These are phyloP conservation scores for Endocladia muricata DNA, from an alignment of 31 red algal genomes.

Conservation along the genomic window DNA sequence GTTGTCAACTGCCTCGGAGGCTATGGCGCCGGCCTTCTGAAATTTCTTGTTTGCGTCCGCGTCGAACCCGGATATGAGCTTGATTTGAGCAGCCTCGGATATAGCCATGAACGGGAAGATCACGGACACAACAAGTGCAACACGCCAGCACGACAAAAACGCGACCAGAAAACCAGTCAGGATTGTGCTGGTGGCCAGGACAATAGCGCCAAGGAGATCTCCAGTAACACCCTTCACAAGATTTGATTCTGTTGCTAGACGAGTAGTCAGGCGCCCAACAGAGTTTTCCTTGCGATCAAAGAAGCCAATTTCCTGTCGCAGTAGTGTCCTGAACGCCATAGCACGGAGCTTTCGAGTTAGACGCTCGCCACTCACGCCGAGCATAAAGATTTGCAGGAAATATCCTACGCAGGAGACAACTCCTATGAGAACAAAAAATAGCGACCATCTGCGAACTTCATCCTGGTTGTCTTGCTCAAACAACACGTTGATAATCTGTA, in stretches of 20 bases:
- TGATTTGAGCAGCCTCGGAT: constrained; percentile 31
- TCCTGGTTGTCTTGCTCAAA: neutral
- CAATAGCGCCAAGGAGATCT: constrained; percentile 37
- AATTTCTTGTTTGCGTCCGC: constrained; percentile 34
- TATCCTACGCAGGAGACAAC: constrained; percentile 6
- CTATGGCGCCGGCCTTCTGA: constrained; percentile 45
- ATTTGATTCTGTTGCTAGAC: constrained; percentile 56
- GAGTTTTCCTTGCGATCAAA: constrained; percentile 64
- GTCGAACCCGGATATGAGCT: constrained; percentile 40
- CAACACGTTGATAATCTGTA: constrained; percentile 46
- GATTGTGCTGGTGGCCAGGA: constrained; percentile 28
- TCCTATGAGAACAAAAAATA: constrained; percentile 35
- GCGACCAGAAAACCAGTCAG: constrained; percentile 42
- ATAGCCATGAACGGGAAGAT: constrained; percentile 50
- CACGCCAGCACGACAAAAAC: constrained; percentile 46
- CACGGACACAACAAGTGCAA: constrained; percentile 42
- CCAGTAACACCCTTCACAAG: constrained; percentile 53
- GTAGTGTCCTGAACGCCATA: constrained; percentile 37
- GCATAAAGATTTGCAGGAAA: constrained; percentile 29
- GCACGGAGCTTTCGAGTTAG: constrained; percentile 54
- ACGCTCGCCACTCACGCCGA: constrained; percentile 44
- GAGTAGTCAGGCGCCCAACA: constrained; percentile 57
- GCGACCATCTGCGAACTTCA: constrained; percentile 25
- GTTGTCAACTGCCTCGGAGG: constrained; percentile 48
- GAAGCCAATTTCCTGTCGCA: constrained; percentile 70